Conservation (phyloP, 2,329 filamentous ascomycete species). For the Tolypocladium capitatum region DNA sequence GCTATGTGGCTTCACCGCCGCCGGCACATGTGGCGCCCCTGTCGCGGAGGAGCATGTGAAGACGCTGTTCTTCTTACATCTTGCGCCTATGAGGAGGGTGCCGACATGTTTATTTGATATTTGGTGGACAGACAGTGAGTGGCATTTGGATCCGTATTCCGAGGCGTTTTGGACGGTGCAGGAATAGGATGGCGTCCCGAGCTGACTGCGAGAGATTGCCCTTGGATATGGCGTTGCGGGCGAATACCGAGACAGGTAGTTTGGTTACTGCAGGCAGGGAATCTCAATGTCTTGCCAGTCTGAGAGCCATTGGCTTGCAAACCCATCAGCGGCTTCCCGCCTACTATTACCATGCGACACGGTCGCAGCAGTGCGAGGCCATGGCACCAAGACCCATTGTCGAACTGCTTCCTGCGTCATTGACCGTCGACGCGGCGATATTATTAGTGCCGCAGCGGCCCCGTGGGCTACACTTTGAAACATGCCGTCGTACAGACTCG, state of each 20-base stretch:
- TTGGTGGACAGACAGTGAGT: not conserved
- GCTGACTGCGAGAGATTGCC: too few relatives aligned
- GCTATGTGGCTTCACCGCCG: constrained; percentile 14
- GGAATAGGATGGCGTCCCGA: not conserved
- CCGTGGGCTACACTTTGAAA: not conserved
- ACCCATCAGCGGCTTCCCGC: too few relatives aligned
- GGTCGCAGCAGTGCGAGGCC: not conserved
- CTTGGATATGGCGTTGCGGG: too few relatives aligned
- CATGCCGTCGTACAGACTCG: not conserved
- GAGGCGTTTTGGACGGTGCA: not conserved
- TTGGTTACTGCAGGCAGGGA: too few relatives aligned
- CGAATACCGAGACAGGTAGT: too few relatives aligned
- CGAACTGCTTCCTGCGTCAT: not conserved
- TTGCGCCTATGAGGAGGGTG: not conserved
- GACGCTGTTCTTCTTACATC: too few relatives aligned
- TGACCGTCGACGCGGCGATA: not conserved
- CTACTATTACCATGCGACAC: too few relatives aligned
- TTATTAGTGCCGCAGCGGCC: too few relatives aligned
- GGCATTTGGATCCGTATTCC: not conserved
- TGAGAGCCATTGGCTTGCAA: too few relatives aligned
- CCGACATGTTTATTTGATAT: not conserved
- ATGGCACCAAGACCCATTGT: not conserved
- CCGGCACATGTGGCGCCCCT: constrained; percentile 5
- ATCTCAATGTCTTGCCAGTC: too few relatives aligned
- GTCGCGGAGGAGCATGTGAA: not conserved